These are phyloP conservation scores for Backusella luteola DNA, from an alignment of 192 early-diverging fungal genomes.

Conservation along the genomic window DNA sequence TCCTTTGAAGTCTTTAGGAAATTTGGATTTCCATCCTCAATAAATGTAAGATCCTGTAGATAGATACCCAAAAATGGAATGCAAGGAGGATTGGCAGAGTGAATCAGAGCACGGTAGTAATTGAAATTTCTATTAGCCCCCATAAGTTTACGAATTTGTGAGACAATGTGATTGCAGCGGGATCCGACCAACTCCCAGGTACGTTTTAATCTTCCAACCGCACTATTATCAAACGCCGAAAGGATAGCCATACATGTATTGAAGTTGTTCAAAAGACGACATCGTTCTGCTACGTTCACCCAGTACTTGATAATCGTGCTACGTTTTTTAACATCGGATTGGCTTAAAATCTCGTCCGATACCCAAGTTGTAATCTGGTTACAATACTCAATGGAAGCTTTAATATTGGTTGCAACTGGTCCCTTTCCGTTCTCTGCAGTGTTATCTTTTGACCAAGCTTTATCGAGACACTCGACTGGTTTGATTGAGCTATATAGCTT, in stretches of 20 bases:
- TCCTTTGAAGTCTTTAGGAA: constrained; percentile 57
- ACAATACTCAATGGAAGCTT: constrained; percentile 81
- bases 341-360: constrained; percentile 74
- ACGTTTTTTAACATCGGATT: constrained; percentile 81
- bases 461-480: constrained; percentile 86
- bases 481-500: constrained; percentile 79
- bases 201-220: constrained; percentile 84
- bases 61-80: constrained; percentile 83
- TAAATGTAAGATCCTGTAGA: constrained; percentile 90
- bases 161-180: constrained; percentile 56
- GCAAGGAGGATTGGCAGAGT: constrained; percentile 80
- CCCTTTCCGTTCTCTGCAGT: constrained; percentile 51
- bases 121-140: constrained; percentile 80
- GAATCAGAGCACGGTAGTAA: constrained; percentile 80
- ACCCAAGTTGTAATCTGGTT: constrained; percentile 91
- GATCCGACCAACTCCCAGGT: constrained; percentile 82
- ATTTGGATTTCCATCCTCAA: constrained; percentile 90
- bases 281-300: constrained; percentile 80
- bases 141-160: constrained; percentile 75
- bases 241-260: constrained; percentile 90
- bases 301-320: constrained; percentile 78
- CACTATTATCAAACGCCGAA: constrained; percentile 84
- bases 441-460: constrained; percentile 77
- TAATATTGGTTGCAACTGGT: constrained; percentile 78
- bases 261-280: constrained; percentile 90